Evolutionary conservation across 129 eudicot genomes (phyloP).

Genomic region (Kitagawia praeruptora): DNA sequence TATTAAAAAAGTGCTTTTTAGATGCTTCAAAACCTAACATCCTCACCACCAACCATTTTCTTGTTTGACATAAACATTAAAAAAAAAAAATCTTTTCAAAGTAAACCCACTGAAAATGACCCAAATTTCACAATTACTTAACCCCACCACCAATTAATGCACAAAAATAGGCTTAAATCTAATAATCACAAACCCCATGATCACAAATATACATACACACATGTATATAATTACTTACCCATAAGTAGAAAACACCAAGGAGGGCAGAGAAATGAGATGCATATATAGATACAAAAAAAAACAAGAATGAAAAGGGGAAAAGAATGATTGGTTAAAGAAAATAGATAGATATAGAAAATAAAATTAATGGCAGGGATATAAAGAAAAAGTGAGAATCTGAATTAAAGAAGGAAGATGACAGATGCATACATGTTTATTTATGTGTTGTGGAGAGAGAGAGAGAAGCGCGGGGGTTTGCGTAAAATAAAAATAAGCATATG

Average conservation of each 20-base stretch:
- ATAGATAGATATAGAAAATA: neutral
- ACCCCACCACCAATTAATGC: conserved; percentile 17
- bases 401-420: conserved; percentile 1
- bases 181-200: neutral
- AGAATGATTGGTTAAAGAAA: neutral
- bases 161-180: neutral
- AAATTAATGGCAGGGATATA: conserved; percentile 3
- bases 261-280: neutral
- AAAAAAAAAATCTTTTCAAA: conserved; percentile 5
- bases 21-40: conserved; percentile 16
- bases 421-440: neutral
- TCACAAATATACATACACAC: neutral
- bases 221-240: neutral
- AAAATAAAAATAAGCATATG: neutral
- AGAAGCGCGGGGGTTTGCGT: conserved; percentile 3
- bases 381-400: conserved; percentile 7
- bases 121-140: conserved; percentile 9
- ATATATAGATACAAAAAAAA: neutral
- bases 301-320: neutral
- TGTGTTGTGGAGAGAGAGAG: neutral
- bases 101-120: conserved; percentile 32
- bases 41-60: conserved; percentile 18
- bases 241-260: neutral
- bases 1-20: conserved; percentile 10
- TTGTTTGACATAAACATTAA: neutral